Percentiles rank a stretch among this genome's conserved stretches.
Conservation (phyloP, 179 eudicot species). For the Camellia oleifera region DNA sequence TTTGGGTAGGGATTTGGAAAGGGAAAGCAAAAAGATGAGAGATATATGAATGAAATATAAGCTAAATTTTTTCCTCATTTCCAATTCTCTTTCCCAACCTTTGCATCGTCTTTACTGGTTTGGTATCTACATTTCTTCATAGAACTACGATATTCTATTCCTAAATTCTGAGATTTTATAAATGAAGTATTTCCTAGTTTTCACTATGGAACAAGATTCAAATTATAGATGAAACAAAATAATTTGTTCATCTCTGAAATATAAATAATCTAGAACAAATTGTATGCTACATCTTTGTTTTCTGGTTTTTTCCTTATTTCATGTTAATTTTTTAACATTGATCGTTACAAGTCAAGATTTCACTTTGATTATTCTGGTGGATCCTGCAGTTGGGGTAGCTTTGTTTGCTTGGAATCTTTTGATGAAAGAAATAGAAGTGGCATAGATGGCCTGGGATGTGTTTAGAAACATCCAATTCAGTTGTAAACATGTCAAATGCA, state of each 20-base stretch:
- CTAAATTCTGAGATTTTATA: neutral
- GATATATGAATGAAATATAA: too few species aligned
- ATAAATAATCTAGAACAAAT: neutral
- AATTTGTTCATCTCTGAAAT: too few species aligned
- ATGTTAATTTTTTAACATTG: neutral
- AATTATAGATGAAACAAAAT: too few species aligned
- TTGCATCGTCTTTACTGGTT: too few species aligned
- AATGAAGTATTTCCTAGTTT: neutral
- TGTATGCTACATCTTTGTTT: neutral
- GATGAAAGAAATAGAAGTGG: conserved; percentile 35
- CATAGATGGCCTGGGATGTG: conserved; percentile 19
- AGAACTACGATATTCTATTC: neutral
- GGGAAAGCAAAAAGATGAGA: too few species aligned
- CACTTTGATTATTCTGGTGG: conserved; percentile 43
- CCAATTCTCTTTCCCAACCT: too few species aligned
- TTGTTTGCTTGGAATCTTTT: conserved; percentile 63
- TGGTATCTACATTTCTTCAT: neutral
- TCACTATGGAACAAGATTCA: neutral
- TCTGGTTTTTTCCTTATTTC: neutral
- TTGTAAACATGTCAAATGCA: neutral
- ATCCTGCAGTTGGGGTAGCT: conserved; percentile 91
- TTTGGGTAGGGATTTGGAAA: too few species aligned
- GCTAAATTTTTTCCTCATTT: too few species aligned
- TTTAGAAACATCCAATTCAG: neutral
- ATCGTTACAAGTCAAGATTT: neutral